Conservation (phyloP, 2,329 filamentous ascomycete genomes). For the Penicillium glabrum region DNA sequence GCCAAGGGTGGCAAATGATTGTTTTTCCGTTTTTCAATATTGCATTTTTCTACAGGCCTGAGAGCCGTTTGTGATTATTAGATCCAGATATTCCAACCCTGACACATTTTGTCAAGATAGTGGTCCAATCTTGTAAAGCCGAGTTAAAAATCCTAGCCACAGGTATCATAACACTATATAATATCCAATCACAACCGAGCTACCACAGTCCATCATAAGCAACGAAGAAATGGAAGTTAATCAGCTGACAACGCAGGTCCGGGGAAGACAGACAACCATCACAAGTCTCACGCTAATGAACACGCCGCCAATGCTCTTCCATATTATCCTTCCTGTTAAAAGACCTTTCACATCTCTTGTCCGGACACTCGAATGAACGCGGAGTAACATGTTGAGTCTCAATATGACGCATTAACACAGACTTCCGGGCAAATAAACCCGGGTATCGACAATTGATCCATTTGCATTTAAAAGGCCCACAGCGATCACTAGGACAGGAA, state of each 20-base stretch:
- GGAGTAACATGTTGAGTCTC: neutral
- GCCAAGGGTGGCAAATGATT: constrained; percentile 43
- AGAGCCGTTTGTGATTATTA: neutral
- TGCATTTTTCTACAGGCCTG: neutral
- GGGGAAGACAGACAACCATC: no score
- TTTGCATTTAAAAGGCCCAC: neutral
- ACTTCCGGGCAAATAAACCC: neutral
- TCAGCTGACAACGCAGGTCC: neutral
- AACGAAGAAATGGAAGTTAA: neutral
- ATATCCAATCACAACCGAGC: neutral
- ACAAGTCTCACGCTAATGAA: neutral
- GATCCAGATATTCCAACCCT: neutral
- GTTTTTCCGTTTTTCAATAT: neutral
- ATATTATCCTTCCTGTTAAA: constrained; percentile 1
- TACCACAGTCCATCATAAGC: neutral
- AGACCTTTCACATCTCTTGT: neutral
- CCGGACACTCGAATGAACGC: neutral
- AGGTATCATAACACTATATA: neutral
- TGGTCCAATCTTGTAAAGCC: neutral
- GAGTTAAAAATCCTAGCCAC: neutral
- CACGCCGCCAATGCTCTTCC: neutral
- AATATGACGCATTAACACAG: neutral
- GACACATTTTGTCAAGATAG: neutral
- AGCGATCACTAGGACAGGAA: neutral
- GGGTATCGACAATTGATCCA: neutral